phyloP scores from a whole-genome alignment of 805 yeast species.

The Myxozyma neotropica region DNA sequence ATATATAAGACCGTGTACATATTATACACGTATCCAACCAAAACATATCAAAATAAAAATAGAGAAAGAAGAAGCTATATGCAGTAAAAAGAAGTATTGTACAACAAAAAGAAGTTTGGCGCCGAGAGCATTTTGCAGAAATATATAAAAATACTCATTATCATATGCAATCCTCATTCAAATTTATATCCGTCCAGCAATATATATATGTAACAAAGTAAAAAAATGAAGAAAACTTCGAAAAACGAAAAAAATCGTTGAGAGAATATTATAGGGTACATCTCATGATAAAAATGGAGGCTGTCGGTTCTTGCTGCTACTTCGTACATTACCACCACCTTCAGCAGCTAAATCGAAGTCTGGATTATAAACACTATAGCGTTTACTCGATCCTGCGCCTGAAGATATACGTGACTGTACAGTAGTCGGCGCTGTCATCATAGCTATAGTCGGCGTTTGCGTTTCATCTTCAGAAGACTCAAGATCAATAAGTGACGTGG shows the following conservation, averaged over 20 bases:
- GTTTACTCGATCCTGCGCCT: constrained; percentile 13
- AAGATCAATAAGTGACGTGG: constrained; percentile 26
- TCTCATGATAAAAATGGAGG: background rate
- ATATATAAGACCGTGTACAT: too few species aligned
- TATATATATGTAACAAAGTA: background rate
- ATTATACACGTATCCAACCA: too few species aligned
- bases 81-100: too few species aligned
- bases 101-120: too few species aligned
- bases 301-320: background rate
- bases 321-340: background rate
- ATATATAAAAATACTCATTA: background rate
- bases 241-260: background rate
- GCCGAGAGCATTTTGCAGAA: too few species aligned
- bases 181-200: background rate
- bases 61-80: too few species aligned
- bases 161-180: background rate
- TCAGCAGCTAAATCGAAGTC: constrained; percentile 11
- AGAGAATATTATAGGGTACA: background rate
- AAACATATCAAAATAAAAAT: too few species aligned
- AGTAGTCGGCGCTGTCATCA: background rate
- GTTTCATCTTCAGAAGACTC: constrained; percentile 28
- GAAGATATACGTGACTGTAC: constrained; percentile 7
- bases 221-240: background rate
- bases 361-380: constrained; percentile 18
- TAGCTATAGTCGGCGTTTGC: background rate